Conservation (phyloP, 2,329 filamentous ascomycete species). For the Cladosporium sp. region DNA sequence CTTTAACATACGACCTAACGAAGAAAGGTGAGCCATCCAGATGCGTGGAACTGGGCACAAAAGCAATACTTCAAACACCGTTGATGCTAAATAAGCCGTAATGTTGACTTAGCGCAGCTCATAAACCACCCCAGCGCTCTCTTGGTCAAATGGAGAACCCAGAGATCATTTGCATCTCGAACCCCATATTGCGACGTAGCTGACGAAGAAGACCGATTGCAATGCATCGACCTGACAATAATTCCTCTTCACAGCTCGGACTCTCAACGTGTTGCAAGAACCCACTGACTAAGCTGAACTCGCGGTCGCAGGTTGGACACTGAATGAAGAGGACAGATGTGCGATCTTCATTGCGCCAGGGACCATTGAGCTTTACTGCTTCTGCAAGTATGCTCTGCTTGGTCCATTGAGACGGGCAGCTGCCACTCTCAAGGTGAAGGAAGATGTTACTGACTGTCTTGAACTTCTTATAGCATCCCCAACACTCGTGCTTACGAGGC, state of each 20-base stretch:
- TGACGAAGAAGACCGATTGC: not conserved
- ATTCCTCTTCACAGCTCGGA: not conserved
- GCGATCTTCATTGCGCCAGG: not conserved
- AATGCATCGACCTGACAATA: not conserved
- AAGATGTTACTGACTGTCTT: not conserved
- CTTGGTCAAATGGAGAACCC: not conserved
- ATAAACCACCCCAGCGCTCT: not conserved
- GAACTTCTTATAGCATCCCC: not conserved
- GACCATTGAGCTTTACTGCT: not conserved
- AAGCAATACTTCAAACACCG: not conserved
- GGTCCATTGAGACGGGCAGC: not conserved
- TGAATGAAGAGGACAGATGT: not conserved
- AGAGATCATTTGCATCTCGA: not conserved
- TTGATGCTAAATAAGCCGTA: not conserved
- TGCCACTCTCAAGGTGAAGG: not conserved
- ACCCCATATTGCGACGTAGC: not conserved
- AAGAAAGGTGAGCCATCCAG: not conserved
- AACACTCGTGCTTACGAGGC: not conserved
- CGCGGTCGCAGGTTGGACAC: not conserved
- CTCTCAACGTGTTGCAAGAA: not conserved
- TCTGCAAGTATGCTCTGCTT: not conserved
- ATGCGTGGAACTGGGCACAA: not conserved
- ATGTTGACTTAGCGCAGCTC: not conserved
- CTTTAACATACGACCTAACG: not conserved
- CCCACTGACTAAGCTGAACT: not conserved